Evolutionary conservation across 164 flowering plant species (phyloP).

Genomic region (Nelumbo lutea): DNA sequence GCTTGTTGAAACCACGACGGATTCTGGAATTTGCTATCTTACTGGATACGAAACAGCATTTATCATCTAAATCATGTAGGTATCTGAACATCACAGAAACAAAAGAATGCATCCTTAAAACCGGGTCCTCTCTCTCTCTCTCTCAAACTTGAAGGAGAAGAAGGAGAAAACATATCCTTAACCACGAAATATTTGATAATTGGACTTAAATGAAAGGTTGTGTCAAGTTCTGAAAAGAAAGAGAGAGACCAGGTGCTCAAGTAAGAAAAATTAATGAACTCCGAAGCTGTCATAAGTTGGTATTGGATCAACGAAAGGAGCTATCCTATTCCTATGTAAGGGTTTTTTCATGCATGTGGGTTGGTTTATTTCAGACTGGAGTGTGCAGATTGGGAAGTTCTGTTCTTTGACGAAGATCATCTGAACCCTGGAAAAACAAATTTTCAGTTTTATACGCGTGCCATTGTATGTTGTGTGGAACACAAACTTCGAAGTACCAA

Average conservation of each 20-base stretch:
- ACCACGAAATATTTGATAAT: neutral
- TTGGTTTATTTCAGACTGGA: conserved; percentile 8
- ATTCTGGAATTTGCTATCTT: neutral
- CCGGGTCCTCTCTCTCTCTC: conserved; percentile 1
- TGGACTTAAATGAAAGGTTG: neutral
- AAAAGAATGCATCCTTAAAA: neutral
- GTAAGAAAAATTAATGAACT: neutral
- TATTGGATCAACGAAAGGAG: conserved; percentile 1
- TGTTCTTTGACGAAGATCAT: conserved; percentile 10
- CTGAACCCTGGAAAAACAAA: conserved; percentile 18
- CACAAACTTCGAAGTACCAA: conserved; percentile 55
- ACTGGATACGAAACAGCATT: neutral
- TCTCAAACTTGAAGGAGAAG: neutral
- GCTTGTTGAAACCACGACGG: neutral
- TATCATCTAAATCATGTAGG: neutral
- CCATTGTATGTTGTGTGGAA: conserved; percentile 19
- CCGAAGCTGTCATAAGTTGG: neutral
- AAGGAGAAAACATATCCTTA: neutral
- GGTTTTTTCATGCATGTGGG: conserved; percentile 14
- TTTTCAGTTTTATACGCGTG: conserved; percentile 20
- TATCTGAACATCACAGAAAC: neutral
- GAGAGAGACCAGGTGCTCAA: neutral
- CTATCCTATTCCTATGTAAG: conserved; percentile 12
- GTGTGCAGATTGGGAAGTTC: conserved; percentile 10
- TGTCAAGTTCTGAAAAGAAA: neutral